Conservation (phyloP, 495 filamentous ascomycete genomes). For the Hypoxylon lenormandii region DNA sequence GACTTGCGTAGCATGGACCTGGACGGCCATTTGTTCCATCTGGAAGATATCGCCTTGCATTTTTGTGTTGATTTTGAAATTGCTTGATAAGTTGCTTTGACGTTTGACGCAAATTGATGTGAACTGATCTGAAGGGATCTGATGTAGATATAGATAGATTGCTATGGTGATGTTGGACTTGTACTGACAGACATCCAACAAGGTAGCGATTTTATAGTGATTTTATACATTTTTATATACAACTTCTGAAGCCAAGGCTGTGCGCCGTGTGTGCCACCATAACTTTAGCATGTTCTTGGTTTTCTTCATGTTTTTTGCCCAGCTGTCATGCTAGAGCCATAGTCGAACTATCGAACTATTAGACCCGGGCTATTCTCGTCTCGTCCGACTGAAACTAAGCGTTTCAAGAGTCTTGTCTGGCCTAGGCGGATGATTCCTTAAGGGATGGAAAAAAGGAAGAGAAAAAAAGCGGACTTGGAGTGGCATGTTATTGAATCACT, state of each 20-base stretch:
- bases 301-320: background rate
- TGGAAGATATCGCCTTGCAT: slow-evolving; percentile 53
- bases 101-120: slow-evolving; percentile 23
- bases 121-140: background rate
- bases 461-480: slow-evolving; percentile 28
- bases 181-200: slow-evolving; percentile 12
- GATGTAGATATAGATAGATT: slow-evolving; percentile 4
- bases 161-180: too few species aligned
- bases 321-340: slow-evolving; percentile 35
- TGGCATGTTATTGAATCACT: slow-evolving; percentile 44
- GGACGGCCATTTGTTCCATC: slow-evolving; percentile 41
- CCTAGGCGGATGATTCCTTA: slow-evolving; percentile 31
- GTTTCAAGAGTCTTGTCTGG: slow-evolving; percentile 12
- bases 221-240: slow-evolving; percentile 46
- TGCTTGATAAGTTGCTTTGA: slow-evolving; percentile 20
- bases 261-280: slow-evolving; percentile 7
- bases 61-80: background rate
- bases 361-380: slow-evolving; percentile 46
- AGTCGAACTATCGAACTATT: slow-evolving; percentile 46
- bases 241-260: background rate
- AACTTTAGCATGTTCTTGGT: background rate
- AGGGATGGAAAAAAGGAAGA: slow-evolving; percentile 13
- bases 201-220: background rate
- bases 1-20: slow-evolving; percentile 19
- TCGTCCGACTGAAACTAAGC: slow-evolving; percentile 28